Conservation (phyloP, 1,284 basidiomycete species). For the Sanguinoderma infundibulare region DNA sequence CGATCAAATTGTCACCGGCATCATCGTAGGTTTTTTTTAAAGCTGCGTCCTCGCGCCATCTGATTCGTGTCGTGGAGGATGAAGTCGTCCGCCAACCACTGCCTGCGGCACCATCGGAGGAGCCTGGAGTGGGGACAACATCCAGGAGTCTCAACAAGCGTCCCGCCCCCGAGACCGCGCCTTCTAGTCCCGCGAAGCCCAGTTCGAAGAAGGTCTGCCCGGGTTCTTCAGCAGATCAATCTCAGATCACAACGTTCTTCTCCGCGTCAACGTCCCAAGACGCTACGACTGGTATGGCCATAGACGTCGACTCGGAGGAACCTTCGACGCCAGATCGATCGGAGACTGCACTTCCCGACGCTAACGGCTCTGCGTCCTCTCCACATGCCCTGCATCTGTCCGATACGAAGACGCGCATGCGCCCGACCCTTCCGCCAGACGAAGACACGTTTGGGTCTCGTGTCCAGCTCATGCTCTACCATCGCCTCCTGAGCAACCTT, state of each 20-base stretch:
- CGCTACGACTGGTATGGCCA: background rate
- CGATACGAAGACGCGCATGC: conserved; percentile 79
- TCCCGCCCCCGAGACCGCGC: conserved; percentile 15
- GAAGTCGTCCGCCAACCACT: conserved; percentile 46
- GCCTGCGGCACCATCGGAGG: background rate
- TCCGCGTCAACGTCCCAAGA: conserved; percentile 12
- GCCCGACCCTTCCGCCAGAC: conserved; percentile 57
- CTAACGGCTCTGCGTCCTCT: background rate
- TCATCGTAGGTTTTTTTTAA: conserved; percentile 54
- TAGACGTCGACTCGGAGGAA: background rate
- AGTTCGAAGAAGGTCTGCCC: conserved; percentile 31
- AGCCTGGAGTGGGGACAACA: background rate
- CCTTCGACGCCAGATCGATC: background rate
- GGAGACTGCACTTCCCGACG: background rate
- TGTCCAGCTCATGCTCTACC: conserved; percentile 88
- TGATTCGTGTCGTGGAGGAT: conserved; percentile 44
- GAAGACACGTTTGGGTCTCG: conserved; percentile 68
- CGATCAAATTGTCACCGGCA: conserved; percentile 58
- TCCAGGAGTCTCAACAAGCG: conserved; percentile 23
- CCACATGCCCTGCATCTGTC: conserved; percentile 51
- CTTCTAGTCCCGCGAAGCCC: conserved; percentile 29
- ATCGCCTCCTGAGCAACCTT: conserved; percentile 66
- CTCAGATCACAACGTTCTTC: conserved; percentile 32
- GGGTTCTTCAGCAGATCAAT: conserved; percentile 23
- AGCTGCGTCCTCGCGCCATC: background rate